Percentiles rank a stretch among this genome's conserved stretches.
Conservation (phyloP, 2,329 filamentous ascomycete genomes). For the Bipolaris cookei region DNA sequence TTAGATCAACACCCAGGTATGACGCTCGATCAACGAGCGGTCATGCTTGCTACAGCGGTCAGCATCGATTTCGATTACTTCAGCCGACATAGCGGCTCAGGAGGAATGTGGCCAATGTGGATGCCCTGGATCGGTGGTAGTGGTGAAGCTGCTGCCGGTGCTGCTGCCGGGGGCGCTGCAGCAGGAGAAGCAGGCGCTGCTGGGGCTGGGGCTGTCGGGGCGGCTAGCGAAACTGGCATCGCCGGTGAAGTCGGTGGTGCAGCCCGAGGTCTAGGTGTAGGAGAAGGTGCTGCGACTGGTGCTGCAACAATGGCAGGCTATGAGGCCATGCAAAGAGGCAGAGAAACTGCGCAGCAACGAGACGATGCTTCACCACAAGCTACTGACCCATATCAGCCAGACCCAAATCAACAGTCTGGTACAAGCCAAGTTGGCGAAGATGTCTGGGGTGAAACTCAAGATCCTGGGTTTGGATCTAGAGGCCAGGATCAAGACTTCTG, state of each 20-base stretch:
- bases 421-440: slow-evolving; percentile 29
- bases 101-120: slow-evolving; percentile 56
- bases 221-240: slow-evolving; percentile 52
- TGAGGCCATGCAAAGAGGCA: slow-evolving; percentile 65
- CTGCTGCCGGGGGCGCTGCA: slow-evolving; percentile 47
- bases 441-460: slow-evolving; percentile 35
- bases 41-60: slow-evolving; percentile 71
- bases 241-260: slow-evolving; percentile 58
- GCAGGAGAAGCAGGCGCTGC: slow-evolving; percentile 49
- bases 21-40: slow-evolving; percentile 69
- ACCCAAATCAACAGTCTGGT: slow-evolving; percentile 29
- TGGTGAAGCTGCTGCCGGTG: slow-evolving; percentile 32
- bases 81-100: slow-evolving; percentile 62
- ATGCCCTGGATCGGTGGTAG: slow-evolving; percentile 55
- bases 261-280: slow-evolving; percentile 47
- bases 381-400: slow-evolving; percentile 29
- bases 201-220: slow-evolving; percentile 49
- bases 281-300: slow-evolving; percentile 56
- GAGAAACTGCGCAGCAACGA: slow-evolving; percentile 35
- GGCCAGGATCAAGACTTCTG: slow-evolving; percentile 37
- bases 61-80: slow-evolving; percentile 73
- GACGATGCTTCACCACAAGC: slow-evolving; percentile 39
- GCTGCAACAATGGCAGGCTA: slow-evolving; percentile 68
- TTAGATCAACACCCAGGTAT: slow-evolving; percentile 55
- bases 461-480: slow-evolving; percentile 34